These are phyloP conservation scores for Botrytis squamosa DNA, from an alignment of 2,329 filamentous ascomycete genomes.

Conservation along the genomic window DNA sequence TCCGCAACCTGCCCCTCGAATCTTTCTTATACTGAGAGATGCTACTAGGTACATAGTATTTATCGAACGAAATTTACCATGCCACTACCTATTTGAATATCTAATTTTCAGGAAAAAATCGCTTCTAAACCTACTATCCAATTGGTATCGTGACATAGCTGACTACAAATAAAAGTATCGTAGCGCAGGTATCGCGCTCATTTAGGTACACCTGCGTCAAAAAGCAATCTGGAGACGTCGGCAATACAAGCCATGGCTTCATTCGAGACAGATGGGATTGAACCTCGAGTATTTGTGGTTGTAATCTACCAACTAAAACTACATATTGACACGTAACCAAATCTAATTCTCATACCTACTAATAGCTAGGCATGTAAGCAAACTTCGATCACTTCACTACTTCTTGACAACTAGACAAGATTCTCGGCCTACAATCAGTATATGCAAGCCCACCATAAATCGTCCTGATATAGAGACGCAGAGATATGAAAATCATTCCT, in stretches of 20 bases:
- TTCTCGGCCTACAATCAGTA: neutral
- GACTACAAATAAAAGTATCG: too few relatives aligned
- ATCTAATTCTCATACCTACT: neutral
- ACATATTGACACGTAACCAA: neutral
- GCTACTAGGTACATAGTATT: neutral
- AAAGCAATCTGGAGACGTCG: neutral
- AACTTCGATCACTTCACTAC: neutral
- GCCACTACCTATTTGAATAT: neutral
- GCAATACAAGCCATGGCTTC: neutral
- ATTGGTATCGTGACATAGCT: neutral
- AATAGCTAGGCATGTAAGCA: neutral
- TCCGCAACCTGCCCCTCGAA: neutral
- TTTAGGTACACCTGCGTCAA: neutral
- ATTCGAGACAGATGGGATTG: neutral
- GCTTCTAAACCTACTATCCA: too few relatives aligned
- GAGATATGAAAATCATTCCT: neutral
- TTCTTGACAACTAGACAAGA: neutral
- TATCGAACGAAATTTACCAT: neutral
- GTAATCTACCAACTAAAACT: neutral
- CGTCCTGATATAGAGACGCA: neutral
- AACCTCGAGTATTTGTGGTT: neutral
- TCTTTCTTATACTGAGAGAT: neutral
- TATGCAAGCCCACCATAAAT: neutral
- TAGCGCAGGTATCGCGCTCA: too few relatives aligned
- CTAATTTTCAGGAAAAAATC: neutral